Evolutionary conservation across 1,139 yeast species (phyloP).

Genomic region (Blastobotrys persicus): DNA sequence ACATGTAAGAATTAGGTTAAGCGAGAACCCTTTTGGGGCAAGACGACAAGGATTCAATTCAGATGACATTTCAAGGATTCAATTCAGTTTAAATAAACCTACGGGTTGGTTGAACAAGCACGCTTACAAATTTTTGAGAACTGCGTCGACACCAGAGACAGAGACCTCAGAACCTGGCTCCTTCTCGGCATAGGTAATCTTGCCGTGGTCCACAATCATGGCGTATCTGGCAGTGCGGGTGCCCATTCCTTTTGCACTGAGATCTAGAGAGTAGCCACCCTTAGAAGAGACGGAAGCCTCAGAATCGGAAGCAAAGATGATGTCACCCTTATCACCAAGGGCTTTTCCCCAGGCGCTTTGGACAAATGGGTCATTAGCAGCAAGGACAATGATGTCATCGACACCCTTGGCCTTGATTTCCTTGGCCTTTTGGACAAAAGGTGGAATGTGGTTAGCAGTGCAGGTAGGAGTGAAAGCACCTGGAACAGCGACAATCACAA

Average conservation of each 20-base stretch:
- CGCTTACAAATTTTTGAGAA: slow-evolving; percentile 11
- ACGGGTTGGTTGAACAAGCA: not conserved
- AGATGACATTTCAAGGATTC: no score
- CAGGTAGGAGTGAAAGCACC: slow-evolving; percentile 90
- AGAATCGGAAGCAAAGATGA: slow-evolving; percentile 66
- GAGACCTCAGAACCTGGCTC: slow-evolving; percentile 53
- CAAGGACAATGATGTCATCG: slow-evolving; percentile 61
- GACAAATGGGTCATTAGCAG: slow-evolving; percentile 80
- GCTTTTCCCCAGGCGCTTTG: slow-evolving; percentile 73
- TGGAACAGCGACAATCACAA: slow-evolving; percentile 74
- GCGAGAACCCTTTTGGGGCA: no score
- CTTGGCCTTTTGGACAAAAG: slow-evolving; percentile 50
- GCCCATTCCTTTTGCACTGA: slow-evolving; percentile 48
- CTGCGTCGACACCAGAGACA: slow-evolving; percentile 48
- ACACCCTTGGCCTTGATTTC: slow-evolving; percentile 65
- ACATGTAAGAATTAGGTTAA: no score
- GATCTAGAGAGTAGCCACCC: slow-evolving; percentile 51
- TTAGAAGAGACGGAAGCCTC: slow-evolving; percentile 49
- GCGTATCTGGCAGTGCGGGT: slow-evolving; percentile 60
- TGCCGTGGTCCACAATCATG: slow-evolving; percentile 52
- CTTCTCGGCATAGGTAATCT: slow-evolving; percentile 51
- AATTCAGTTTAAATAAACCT: no score
- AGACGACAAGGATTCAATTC: no score
- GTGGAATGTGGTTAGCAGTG: slow-evolving; percentile 74
- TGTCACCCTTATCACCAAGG: slow-evolving; percentile 49